Base-by-base conservation (phyloP, 371 early-diverging fungal genomes). In the Haplosporangium sp. region DNA sequence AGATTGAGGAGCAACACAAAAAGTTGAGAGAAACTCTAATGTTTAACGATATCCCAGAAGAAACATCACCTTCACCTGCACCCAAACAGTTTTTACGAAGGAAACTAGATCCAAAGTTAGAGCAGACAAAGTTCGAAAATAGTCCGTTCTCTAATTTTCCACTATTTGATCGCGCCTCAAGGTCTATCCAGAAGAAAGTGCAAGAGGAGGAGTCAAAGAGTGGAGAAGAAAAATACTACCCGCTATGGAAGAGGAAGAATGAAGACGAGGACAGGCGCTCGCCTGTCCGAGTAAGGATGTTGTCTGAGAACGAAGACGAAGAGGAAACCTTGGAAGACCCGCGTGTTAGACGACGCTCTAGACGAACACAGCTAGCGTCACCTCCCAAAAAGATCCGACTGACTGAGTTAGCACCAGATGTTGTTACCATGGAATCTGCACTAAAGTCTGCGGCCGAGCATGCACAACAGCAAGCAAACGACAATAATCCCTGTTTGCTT, bases 351-450 rank as follows among this genome's bases (percentile, higher is more conserved):
- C 56, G 74, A 27, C 69, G 67, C 34, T 73, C 74, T 39, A 71
- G 34, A 45, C 66, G 44, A 15, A 11, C 19, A 5, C 42, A 39
- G 11, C 1, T 67, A 55, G 35, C 63, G 4, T 73, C 78, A 11
- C 71, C 78, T 15, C 52, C 61, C 3, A 78, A 78, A 38, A 69
- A 62, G 53, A 65, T 61, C 7, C 61, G 53, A 45, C 60, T 72
- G 3, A 47, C 50, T n/a, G 72, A 77, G 35, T n/a, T 61, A 34
- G 58, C 65, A 34, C 65, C 72, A 4, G 65, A 61, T 39, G 53
- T 58, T 35, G 37, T 69, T 2, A 61, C 39, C 6, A 60, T 71
- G 56, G 62, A 67, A 11, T 55, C 57, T 7, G 76, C 67, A 6
- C 50, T 76, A 27, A 67, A 47, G 35, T 60, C 53, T 20, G 71